Evolutionary conservation across 2,329 filamentous ascomycete species (phyloP), one percentile per base, ranked within the genome.

Genomic region (Diaporthe aspalathi): DNA sequence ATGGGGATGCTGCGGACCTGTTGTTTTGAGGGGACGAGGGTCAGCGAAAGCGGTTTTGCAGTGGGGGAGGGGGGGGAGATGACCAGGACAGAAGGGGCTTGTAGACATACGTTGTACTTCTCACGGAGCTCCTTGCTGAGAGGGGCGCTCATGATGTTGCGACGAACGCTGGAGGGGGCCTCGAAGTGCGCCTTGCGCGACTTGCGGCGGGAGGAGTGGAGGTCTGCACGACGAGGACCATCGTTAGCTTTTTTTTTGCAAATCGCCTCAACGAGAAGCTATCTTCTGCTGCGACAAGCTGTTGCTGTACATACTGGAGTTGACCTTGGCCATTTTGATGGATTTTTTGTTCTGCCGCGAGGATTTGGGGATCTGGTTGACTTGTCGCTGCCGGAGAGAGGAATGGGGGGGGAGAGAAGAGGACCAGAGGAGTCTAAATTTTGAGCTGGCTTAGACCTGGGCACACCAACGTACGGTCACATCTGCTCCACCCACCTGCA

Each of bases 101-200:
- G n/a, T 24, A 43, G 70, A 83, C 93, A 78, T 90, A 98, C 96
- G 86, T 97, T 97, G 93, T 99, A 93, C 92, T 99, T 96, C 88
- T 97, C 95, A 83, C 94, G 92, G 84, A 99, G 91, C 89, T 99
- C 96, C 90, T 97, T 97, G 89, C 90, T 93, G 79, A 98, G 90
- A 80, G 94, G 93, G 79, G 96, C 95, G 88, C 93, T 95, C 95
- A 99, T 98, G 89, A 97, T 97, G 81, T 92, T 90, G 84, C 96
- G 94, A 86, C 96, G 95, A 83, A 94, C 90, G 88, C 93, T 94
- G 84, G 95, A 98, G 79, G 95, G 94, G 78, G 96, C 96, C 84
- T 90, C 88, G 91, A 97, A 99, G 91, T 99, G 95, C 84, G 94
- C 93, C 90, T 97, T 97, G 87, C 96, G 94, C 88, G 94, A 96